Evolutionary conservation across 2,329 filamentous ascomycete species (phyloP), one percentile per base, ranked within the genome.

Genomic region (Calonectria crousiana): DNA sequence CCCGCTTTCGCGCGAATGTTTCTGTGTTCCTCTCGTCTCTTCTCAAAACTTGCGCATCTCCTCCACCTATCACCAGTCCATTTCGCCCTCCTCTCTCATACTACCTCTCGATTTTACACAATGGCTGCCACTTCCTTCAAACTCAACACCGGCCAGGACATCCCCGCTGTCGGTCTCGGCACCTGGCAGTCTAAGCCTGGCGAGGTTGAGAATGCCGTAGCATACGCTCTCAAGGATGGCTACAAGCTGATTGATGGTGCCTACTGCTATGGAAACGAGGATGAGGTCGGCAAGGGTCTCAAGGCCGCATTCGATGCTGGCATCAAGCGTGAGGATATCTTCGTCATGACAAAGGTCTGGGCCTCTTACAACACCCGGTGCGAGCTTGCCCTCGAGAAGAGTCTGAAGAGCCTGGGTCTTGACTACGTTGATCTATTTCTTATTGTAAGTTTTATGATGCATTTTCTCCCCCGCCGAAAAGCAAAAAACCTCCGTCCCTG

Each of bases 301-400:
- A 91, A 92, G 82, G 92, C 94, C 71, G 95, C 93, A 36, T 92
- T 96, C 81, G 88, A 87, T 32, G 86, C 91, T 6, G 94, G 94
- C 30, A 88, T 94, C 79, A 94, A 93, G 89, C 91, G 95, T 75
- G 91, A 94, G 83, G 94, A 97, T 72, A 86, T 97, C 75, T 97
- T 97, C 86, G 91, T 97, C 73, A 94, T 95, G 69, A 95, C 93
- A 81, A 97, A 98, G 89, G 90, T 96, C 47, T 97, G 95, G 94
- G 93, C 92, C 81, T 95, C 94, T 66, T 96, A 94, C 87, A 93
- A 93, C 84, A 91, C 90, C 44, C 89, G 92, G 9, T 92, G 92
- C 8, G 92, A 94, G 84, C 87, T 93, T 80, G 92, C 90, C 44
- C 88, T 97, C 44, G 91, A 95, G 77, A 92, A 93, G 88, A 94